Evolutionary conservation across 805 yeast genomes (phyloP).

Genomic region (Phaffomyces antillensis): DNA sequence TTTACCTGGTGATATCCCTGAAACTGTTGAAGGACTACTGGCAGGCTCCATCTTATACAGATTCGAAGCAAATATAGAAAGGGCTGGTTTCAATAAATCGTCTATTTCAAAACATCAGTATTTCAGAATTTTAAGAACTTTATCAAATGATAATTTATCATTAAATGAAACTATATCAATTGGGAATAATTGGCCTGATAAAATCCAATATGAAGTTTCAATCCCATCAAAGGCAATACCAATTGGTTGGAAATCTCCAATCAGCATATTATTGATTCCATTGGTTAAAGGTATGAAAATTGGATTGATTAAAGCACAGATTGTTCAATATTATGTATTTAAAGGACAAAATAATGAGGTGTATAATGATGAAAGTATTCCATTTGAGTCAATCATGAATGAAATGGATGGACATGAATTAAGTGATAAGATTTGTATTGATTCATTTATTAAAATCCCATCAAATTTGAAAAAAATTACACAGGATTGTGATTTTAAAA

Average conservation of each 20-base stretch:
- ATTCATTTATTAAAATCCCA: constrained; percentile 56
- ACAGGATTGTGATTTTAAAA: constrained; percentile 71
- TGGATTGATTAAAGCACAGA: constrained; percentile 57
- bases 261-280: constrained; percentile 68
- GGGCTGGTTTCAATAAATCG: constrained; percentile 47
- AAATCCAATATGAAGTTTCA: constrained; percentile 79
- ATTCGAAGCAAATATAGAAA: constrained; percentile 69
- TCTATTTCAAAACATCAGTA: constrained; percentile 44
- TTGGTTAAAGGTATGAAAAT: constrained; percentile 67
- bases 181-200: constrained; percentile 85
- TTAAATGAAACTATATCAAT: constrained; percentile 82
- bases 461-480: constrained; percentile 63
- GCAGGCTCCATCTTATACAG: constrained; percentile 70
- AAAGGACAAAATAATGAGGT: constrained; percentile 50
- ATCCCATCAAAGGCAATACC: constrained; percentile 85
- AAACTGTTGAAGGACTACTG: constrained; percentile 82
- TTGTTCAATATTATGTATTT: constrained; percentile 58
- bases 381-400: constrained; percentile 43
- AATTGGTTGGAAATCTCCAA: constrained; percentile 68
- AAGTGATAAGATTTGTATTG: constrained; percentile 57
- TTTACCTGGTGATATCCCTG: constrained; percentile 75
- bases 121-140: constrained; percentile 72
- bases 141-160: constrained; percentile 66
- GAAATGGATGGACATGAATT: constrained; percentile 35
- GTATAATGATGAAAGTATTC: constrained; percentile 53